Percentiles rank a stretch among this genome's conserved stretches.
These are phyloP conservation scores for Strobilomyces confusus DNA, from an alignment of 768 basidiomycete species.

Conservation along the genomic window DNA sequence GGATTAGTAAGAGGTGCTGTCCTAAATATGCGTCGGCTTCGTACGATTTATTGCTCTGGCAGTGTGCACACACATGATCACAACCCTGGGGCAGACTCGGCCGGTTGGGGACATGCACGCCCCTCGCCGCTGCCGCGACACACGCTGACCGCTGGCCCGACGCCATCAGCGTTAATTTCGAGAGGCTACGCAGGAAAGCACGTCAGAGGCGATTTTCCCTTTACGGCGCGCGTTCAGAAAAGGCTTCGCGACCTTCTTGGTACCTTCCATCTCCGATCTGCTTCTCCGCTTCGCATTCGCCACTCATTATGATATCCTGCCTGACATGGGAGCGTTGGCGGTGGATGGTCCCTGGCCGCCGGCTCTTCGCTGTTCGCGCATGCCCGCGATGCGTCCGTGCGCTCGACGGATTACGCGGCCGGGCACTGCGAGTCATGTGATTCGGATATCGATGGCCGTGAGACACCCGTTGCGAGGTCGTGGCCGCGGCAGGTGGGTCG, in stretches of 20 bases:
- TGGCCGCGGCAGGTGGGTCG: constrained; percentile 7
- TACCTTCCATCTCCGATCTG: constrained; percentile 23
- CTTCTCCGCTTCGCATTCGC: constrained; percentile 22
- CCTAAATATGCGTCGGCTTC: constrained; percentile 18
- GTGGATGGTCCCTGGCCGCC: constrained; percentile 6
- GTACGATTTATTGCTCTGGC: constrained; percentile 25
- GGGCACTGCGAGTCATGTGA: constrained; percentile 8
- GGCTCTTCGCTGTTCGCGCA: constrained; percentile 1
- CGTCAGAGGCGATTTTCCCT: constrained; percentile 11
- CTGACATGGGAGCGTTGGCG: constrained; percentile 14
- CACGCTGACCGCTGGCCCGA: background rate
- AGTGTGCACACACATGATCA: constrained; percentile 7
- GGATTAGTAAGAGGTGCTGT: constrained; percentile 18
- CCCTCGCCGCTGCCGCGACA: background rate
- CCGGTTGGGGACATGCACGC: background rate
- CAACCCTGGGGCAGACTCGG: background rate
- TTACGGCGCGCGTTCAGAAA: constrained; percentile 9
- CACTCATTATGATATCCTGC: background rate
- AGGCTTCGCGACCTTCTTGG: constrained; percentile 9
- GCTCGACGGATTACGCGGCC: background rate
- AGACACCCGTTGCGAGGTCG: constrained; percentile 8
- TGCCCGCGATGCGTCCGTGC: background rate
- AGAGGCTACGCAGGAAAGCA: background rate
- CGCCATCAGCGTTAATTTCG: background rate
- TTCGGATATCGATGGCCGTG: constrained; percentile 9